These are phyloP conservation scores for Penicillium olsonii DNA, from an alignment of 2,329 filamentous ascomycete species.

Conservation along the genomic window DNA sequence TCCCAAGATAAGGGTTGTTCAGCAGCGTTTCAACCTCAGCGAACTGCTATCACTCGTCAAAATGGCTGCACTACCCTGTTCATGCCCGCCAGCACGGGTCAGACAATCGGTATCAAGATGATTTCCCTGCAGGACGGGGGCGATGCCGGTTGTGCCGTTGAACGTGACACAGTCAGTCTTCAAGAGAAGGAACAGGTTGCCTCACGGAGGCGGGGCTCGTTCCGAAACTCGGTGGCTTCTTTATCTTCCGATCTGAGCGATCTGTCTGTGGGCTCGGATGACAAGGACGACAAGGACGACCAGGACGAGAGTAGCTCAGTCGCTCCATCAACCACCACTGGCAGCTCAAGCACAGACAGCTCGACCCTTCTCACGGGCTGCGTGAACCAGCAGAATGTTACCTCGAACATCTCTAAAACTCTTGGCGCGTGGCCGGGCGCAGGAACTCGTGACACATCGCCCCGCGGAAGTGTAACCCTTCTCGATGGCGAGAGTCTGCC, in stretches of 20 bases:
- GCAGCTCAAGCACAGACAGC: constrained; percentile 25
- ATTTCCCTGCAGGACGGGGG: constrained; percentile 54
- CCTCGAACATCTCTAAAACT: constrained; percentile 28
- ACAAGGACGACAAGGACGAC: constrained; percentile 12
- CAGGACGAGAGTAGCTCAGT: constrained; percentile 12
- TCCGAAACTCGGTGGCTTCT: constrained; percentile 37
- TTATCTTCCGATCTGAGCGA: constrained; percentile 37
- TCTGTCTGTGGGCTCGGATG: constrained; percentile 35
- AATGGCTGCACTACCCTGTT: constrained; percentile 66
- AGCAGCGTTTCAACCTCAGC: constrained; percentile 62
- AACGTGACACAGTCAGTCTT: constrained; percentile 26
- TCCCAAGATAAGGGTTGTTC: constrained; percentile 61
- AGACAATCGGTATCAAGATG: constrained; percentile 65
- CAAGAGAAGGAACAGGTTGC: constrained; percentile 17
- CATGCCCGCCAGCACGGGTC: constrained; percentile 65
- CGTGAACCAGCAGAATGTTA: constrained; percentile 32
- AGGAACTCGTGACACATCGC: constrained; percentile 47
- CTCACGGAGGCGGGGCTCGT: constrained; percentile 19
- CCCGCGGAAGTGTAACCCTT: constrained; percentile 60
- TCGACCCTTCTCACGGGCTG: constrained; percentile 32
- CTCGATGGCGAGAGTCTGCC: constrained; percentile 60
- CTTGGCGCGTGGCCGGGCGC: constrained; percentile 37
- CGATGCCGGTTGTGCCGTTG: constrained; percentile 34
- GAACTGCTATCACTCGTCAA: constrained; percentile 61
- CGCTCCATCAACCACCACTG: constrained; percentile 18